Evolutionary conservation across 2,329 filamentous ascomycete species (phyloP).

Genomic region (Pseudogymnoascus sp.): DNA sequence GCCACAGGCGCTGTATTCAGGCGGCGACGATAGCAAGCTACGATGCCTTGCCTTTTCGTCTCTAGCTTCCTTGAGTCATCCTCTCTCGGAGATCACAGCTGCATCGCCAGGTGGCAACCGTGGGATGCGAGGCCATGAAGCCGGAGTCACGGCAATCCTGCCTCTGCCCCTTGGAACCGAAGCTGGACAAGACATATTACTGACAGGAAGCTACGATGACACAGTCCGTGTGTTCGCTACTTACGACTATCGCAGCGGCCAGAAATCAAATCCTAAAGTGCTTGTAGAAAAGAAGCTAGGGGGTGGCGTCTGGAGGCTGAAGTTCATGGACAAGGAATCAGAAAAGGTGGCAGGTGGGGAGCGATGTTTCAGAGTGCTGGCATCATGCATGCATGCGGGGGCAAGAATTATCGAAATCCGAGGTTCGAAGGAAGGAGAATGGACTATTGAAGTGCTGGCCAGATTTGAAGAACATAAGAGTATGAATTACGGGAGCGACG

Average conservation of each 20-base stretch:
- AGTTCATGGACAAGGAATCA: slow-evolving; percentile 41
- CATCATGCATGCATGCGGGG: slow-evolving; percentile 92
- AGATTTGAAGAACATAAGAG: slow-evolving; percentile 80
- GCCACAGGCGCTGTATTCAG: slow-evolving; percentile 43
- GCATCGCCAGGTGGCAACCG: background rate
- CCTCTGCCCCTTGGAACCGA: slow-evolving; percentile 46
- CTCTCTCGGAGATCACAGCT: slow-evolving; percentile 10
- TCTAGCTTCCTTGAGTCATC: background rate
- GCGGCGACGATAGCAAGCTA: slow-evolving; percentile 58
- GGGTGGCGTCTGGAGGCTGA: slow-evolving; percentile 82
- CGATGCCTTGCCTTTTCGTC: background rate
- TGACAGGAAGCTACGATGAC: slow-evolving; percentile 93
- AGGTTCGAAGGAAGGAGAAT: slow-evolving; percentile 35
- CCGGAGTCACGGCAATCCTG: slow-evolving; percentile 81
- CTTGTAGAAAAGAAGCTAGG: slow-evolving; percentile 60
- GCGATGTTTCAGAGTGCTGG: slow-evolving; percentile 51
- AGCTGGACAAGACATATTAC: slow-evolving; percentile 48
- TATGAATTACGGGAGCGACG: slow-evolving; percentile 90
- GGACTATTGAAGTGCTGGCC: slow-evolving; percentile 58
- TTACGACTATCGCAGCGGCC: slow-evolving; percentile 33
- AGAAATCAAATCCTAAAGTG: slow-evolving; percentile 38
- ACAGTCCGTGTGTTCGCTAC: slow-evolving; percentile 60
- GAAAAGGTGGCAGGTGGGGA: slow-evolving; percentile 10
- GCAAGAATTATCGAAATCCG: slow-evolving; percentile 53
- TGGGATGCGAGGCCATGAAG: slow-evolving; percentile 54